Base-by-base conservation (phyloP, 306 rosid genomes). In the Canavalia gladiata region DNA sequence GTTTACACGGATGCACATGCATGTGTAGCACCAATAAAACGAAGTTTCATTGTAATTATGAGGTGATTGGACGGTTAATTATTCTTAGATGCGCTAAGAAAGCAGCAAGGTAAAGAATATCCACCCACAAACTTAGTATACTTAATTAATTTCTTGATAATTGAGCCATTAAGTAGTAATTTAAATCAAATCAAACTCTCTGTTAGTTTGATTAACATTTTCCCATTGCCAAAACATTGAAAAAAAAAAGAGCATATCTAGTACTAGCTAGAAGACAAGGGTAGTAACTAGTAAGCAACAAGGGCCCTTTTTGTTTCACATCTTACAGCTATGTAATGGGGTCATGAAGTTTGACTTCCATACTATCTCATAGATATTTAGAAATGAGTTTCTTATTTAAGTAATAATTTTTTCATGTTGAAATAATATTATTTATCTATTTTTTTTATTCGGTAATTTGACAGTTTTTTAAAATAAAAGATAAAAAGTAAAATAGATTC, bases 271-370 rank as follows among this genome's bases (percentile, higher is more conserved):
- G 68, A 82, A 81, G 84, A 88, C 85, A 86, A 86, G 75, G 42
- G 28, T 73, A 59, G 74, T 18, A 18, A 18, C 25, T 18, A 18
- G 66, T 62, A 72, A 74, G 66, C 75, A 75, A 57, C 57, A 77
- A 89, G 90, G 89, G 83, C 75, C 88, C 94, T 84, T 63, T 70
- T 75, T 12, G 54, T 56, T 72, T 74, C 85, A 83, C 83, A 85
- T 86, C 87, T 75, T 86, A 90, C 89, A 87, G 92, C 94, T 81
- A 80, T 41, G 82, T 33, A 42, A 80, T 89, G 93, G 91, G 90
- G 89, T 79, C 91, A 43, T 42, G 12, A 35, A 62, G 28, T 52
- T 84, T 81, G 88, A 87, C 87, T 89, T 79, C 8, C 31, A 75
- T 0, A 8, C 69, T 28, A 47, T 11, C 11, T 42, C 7, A 83